Percentiles rank a stretch among this genome's conserved stretches.
These are phyloP conservation scores for Colletotrichum sp. DNA, from an alignment of 2,329 filamentous ascomycete genomes.

Conservation along the genomic window DNA sequence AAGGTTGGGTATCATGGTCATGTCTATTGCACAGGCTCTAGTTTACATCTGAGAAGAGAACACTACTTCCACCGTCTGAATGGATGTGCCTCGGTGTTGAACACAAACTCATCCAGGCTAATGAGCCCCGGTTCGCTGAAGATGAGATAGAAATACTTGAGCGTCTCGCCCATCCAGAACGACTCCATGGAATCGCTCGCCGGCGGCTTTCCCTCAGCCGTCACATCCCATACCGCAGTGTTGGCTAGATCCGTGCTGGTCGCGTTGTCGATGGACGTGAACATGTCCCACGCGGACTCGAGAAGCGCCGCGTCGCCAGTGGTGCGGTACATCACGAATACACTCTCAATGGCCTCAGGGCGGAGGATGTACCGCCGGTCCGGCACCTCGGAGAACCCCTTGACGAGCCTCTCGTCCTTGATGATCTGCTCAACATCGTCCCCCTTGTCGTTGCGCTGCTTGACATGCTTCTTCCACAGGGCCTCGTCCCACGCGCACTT, in stretches of 20 bases:
- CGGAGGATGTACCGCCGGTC: constrained; percentile 57
- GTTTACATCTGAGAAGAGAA: accelerated
- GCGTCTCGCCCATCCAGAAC: constrained; percentile 32
- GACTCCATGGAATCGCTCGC: constrained; percentile 67
- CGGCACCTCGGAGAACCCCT: constrained; percentile 29
- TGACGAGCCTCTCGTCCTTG: constrained; percentile 26
- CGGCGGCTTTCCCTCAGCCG: constrained; percentile 33
- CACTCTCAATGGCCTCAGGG: constrained; percentile 71
- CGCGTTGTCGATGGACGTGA: constrained; percentile 53
- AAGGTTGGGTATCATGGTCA: not conserved
- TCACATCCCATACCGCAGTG: constrained; percentile 58
- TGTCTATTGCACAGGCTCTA: not conserved
- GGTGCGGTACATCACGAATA: constrained; percentile 70
- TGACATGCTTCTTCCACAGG: constrained; percentile 38
- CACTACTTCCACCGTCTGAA: constrained; percentile 12
- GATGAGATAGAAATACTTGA: constrained; percentile 46
- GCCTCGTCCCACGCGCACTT: constrained; percentile 35
- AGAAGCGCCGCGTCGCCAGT: constrained; percentile 60
- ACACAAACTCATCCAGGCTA: constrained; percentile 64
- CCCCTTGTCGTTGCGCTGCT: constrained; percentile 21
- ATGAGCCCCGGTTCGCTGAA: constrained; percentile 60
- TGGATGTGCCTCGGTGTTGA: constrained; percentile 43
- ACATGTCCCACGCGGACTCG: constrained; percentile 70
- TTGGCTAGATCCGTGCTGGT: constrained; percentile 58
- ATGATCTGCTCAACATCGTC: constrained; percentile 30